phyloP scores from a whole-genome alignment of 2,329 filamentous ascomycete genomes.

The Xylariales sp. region DNA sequence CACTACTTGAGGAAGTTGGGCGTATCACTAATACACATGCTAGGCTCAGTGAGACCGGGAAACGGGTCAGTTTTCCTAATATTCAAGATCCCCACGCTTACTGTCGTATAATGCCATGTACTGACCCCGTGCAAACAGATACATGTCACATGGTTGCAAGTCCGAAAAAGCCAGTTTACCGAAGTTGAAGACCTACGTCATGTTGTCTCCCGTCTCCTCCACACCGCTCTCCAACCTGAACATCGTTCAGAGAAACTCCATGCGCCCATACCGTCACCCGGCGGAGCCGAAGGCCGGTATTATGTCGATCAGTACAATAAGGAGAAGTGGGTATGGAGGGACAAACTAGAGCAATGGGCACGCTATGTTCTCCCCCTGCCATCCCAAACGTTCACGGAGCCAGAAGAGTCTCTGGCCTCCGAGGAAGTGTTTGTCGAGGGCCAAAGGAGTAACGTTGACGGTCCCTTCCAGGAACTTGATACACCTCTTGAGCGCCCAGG shows the following conservation, averaged over 20 bases:
- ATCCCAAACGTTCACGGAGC: background rate
- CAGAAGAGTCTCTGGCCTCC: constrained; percentile 6
- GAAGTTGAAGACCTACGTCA: constrained; percentile 36
- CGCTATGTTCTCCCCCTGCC: constrained; percentile 22
- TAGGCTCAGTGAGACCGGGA: constrained; percentile 12
- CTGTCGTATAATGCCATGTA: too few species aligned
- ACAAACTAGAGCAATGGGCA: constrained; percentile 29
- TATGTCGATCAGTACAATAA: constrained; percentile 23
- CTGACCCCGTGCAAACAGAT: constrained; percentile 21
- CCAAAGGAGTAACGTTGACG: background rate
- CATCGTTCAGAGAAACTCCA: constrained; percentile 19
- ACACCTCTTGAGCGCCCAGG: too few species aligned
- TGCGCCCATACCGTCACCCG: background rate
- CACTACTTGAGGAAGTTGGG: constrained; percentile 31
- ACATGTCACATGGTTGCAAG: constrained; percentile 38
- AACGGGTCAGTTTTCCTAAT: constrained; percentile 19
- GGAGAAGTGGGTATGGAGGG: constrained; percentile 32
- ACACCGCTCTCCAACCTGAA: constrained; percentile 25
- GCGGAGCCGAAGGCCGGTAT: constrained; percentile 21
- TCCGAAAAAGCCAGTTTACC: constrained; percentile 11
- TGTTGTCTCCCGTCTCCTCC: constrained; percentile 41
- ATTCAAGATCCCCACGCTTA: too few species aligned
- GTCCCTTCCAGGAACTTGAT: too few species aligned
- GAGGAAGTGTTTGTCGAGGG: background rate
- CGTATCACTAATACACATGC: constrained; percentile 30